Percentiles rank a stretch among this genome's conserved stretches.
phyloP scores from a whole-genome alignment of 805 yeast genomes.

The Metschnikowia anglica region DNA sequence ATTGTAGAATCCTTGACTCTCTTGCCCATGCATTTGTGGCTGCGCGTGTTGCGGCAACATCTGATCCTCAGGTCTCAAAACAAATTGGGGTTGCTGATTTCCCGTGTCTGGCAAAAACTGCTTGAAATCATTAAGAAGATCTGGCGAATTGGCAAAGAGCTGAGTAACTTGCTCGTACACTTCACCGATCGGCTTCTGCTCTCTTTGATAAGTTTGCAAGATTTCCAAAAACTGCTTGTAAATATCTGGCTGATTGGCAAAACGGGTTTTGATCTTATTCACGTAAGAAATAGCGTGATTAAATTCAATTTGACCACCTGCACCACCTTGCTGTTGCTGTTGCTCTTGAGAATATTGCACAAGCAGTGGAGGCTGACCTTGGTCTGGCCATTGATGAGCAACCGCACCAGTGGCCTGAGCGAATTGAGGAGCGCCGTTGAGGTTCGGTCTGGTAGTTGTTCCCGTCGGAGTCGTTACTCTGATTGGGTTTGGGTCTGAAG shows the following conservation, averaged over 20 bases:
- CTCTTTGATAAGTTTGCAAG: conserved; percentile 93
- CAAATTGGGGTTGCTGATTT: conserved; percentile 33
- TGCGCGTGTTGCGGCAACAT: conserved; percentile 25
- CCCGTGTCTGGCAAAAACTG: conserved; percentile 88
- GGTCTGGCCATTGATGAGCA: conserved; percentile 11
- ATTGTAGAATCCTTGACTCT: conserved; percentile 18
- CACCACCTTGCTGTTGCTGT: conserved; percentile 20
- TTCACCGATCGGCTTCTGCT: conserved; percentile 91
- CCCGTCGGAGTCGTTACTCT: conserved; percentile 96
- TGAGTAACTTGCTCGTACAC: conserved; percentile 92
- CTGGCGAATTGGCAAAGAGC: conserved; percentile 90
- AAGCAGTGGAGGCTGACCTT: conserved; percentile 4
- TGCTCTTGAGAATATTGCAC: conserved; percentile 8
- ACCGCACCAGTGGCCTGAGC: conserved; percentile 8
- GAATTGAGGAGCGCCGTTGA: conserved; percentile 21
- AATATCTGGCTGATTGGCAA: conserved; percentile 90
- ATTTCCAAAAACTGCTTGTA: conserved; percentile 94
- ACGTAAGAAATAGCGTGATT: conserved; percentile 96
- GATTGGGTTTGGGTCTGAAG: conserved; percentile 87
- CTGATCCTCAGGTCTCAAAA: conserved; percentile 22
- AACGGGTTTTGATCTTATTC: conserved; percentile 91
- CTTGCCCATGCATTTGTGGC: conserved; percentile 12
- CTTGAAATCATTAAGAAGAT: conserved; percentile 88
- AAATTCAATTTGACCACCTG: conserved; percentile 81
- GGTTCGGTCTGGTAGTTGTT: conserved; percentile 64